Evolutionary conservation across 164 flowering plant genomes (phyloP).

Genomic region (Nelumbo lutea): DNA sequence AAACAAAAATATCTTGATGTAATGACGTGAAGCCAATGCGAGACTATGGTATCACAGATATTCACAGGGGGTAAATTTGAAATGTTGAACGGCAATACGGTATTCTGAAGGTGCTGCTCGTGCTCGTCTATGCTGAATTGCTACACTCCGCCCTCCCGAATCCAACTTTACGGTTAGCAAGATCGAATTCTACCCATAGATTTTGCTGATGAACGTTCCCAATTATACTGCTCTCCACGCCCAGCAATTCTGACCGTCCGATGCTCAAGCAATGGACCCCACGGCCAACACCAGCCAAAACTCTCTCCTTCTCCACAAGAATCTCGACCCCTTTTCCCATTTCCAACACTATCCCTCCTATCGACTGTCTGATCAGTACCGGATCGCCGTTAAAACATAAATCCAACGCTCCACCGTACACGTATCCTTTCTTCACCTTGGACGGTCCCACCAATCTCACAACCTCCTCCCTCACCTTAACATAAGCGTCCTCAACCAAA

Average conservation of each 20-base stretch:
- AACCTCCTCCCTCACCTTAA: slow-evolving; percentile 41
- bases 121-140: slow-evolving; percentile 18
- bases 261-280: slow-evolving; percentile 60
- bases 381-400: slow-evolving; percentile 48
- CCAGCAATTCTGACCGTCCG: slow-evolving; percentile 61
- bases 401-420: slow-evolving; percentile 47
- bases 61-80: no score
- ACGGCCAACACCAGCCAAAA: slow-evolving; percentile 41
- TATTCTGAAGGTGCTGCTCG: no score
- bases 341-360: slow-evolving; percentile 54
- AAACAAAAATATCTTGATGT: no score
- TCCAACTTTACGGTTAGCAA: slow-evolving; percentile 49
- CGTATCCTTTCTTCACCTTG: slow-evolving; percentile 41
- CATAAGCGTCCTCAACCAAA: slow-evolving; percentile 62
- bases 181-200: slow-evolving; percentile 79
- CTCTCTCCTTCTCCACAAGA: slow-evolving; percentile 28
- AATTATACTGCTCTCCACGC: slow-evolving; percentile 55
- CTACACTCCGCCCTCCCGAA: slow-evolving; percentile 70
- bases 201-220: slow-evolving; percentile 81
- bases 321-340: slow-evolving; percentile 55
- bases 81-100: no score
- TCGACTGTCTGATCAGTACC: slow-evolving; percentile 41
- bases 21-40: no score
- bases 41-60: no score
- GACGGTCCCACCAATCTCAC: slow-evolving; percentile 40